phyloP scores from a whole-genome alignment of 2,329 filamentous ascomycete species.

The Rutstroemia sp. region DNA sequence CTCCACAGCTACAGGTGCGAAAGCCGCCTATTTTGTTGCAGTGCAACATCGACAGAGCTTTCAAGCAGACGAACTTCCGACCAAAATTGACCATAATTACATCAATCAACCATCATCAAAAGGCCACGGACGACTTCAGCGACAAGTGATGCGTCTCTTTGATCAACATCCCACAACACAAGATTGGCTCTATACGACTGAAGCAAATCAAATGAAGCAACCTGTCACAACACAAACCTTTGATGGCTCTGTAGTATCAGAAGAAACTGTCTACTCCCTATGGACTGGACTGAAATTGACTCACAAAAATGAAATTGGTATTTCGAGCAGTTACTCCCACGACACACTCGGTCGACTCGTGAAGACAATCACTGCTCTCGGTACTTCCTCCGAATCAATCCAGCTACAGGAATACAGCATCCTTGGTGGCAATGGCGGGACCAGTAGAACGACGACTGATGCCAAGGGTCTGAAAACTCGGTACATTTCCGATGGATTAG shows the following conservation, averaged over 20 bases:
- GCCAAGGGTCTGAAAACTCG: conserved; percentile 1
- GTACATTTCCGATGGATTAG: conserved; percentile 1
- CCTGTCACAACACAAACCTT: not conserved
- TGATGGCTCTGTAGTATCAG: not conserved
- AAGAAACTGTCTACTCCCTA: not conserved
- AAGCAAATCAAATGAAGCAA: not conserved
- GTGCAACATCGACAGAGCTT: not conserved
- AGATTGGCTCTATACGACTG: not conserved
- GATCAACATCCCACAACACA: not conserved
- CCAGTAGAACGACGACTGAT: not conserved
- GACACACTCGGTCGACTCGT: not conserved
- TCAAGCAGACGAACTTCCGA: not conserved
- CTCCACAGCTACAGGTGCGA: not conserved
- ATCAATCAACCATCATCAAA: not conserved
- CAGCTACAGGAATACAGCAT: not conserved
- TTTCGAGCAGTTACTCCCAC: not conserved
- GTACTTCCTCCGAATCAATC: not conserved
- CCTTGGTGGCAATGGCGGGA: not conserved
- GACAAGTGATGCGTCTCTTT: not conserved
- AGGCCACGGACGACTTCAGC: conserved; percentile 2
- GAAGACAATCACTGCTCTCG: not conserved
- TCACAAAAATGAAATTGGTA: not conserved
- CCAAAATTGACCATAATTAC: not conserved
- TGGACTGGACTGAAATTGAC: not conserved
- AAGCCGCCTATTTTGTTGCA: not conserved